Conservation (phyloP, 2,329 filamentous ascomycete species). For the Fusarium sulawesiense region DNA sequence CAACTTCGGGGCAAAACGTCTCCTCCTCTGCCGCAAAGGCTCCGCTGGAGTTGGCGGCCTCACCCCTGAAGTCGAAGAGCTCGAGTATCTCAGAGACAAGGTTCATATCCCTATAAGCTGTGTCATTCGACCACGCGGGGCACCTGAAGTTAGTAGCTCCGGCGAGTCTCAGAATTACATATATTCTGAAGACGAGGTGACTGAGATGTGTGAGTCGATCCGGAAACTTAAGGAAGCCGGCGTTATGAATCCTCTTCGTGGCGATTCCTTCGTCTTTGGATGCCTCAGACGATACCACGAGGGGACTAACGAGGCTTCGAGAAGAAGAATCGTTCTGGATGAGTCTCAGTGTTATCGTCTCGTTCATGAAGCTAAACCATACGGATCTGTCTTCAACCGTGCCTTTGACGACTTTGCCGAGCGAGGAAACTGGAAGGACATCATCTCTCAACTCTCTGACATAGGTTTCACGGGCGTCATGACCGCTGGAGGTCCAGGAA, state of each 20-base stretch:
- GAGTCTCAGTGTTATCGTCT: slow-evolving; percentile 54
- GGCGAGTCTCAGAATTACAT: slow-evolving; percentile 57
- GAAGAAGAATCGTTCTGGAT: slow-evolving; percentile 52
- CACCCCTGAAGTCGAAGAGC: slow-evolving; percentile 59
- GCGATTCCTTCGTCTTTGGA: slow-evolving; percentile 70
- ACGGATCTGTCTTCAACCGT: slow-evolving; percentile 64
- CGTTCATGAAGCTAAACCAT: slow-evolving; percentile 55
- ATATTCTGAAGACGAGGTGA: slow-evolving; percentile 59
- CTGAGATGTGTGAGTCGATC: slow-evolving; percentile 57
- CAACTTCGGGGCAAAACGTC: slow-evolving; percentile 58
- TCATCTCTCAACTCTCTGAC: slow-evolving; percentile 50
- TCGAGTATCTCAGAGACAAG: slow-evolving; percentile 47
- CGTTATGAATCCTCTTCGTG: slow-evolving; percentile 53
- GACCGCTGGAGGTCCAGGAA: slow-evolving; percentile 63
- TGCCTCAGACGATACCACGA: slow-evolving; percentile 48
- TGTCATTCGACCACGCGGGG: slow-evolving; percentile 64
- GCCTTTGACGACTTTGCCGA: slow-evolving; percentile 64
- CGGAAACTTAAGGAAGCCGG: slow-evolving; percentile 52
- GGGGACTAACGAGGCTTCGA: neutral
- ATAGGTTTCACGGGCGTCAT: slow-evolving; percentile 64
- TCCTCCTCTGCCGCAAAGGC: slow-evolving; percentile 65
- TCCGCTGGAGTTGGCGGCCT: slow-evolving; percentile 65
- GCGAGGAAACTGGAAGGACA: slow-evolving; percentile 27
- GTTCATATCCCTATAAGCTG: slow-evolving; percentile 59
- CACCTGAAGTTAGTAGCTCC: slow-evolving; percentile 19